These are phyloP conservation scores for Anacardium occidentale DNA, from an alignment of 345 rosid genomes.

Conservation along the genomic window DNA sequence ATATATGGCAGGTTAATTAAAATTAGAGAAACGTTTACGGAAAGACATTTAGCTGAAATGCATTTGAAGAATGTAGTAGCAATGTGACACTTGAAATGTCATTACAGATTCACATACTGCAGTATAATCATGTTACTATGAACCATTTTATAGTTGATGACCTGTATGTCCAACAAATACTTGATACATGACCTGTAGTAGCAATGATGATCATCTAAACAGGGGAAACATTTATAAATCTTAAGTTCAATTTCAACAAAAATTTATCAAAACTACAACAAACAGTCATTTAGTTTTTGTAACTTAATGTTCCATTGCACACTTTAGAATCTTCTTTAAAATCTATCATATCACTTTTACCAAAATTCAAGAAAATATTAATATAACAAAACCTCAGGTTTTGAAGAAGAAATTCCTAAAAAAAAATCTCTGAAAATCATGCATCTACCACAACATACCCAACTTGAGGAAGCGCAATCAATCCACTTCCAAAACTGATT, in stretches of 20 bases:
- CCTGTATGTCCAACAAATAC: too few relatives aligned
- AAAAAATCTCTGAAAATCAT: background rate
- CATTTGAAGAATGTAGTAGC: too few relatives aligned
- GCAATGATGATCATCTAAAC: too few relatives aligned
- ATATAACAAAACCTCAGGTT: background rate
- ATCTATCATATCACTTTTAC: background rate
- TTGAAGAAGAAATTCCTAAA: background rate
- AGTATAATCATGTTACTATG: too few relatives aligned
- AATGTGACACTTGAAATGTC: too few relatives aligned
- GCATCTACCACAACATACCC: background rate
- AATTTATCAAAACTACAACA: background rate
- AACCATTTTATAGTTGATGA: too few relatives aligned
- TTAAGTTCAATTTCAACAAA: background rate
- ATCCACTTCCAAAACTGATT: background rate
- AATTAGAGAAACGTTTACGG: too few relatives aligned
- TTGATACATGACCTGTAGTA: too few relatives aligned
- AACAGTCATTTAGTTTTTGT: background rate
- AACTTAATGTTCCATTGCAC: background rate
- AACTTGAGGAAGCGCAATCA: background rate
- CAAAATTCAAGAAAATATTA: too few relatives aligned
- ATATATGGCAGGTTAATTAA: background rate
- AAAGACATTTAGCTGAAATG: too few relatives aligned
- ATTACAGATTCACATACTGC: too few relatives aligned
- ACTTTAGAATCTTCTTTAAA: background rate
- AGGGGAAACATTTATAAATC: background rate